A percentile compares a stretch with the other conserved stretches of the same genome.
Evolutionary conservation across 306 rosid species (phyloP).

Genomic region (Acacia confusa): DNA sequence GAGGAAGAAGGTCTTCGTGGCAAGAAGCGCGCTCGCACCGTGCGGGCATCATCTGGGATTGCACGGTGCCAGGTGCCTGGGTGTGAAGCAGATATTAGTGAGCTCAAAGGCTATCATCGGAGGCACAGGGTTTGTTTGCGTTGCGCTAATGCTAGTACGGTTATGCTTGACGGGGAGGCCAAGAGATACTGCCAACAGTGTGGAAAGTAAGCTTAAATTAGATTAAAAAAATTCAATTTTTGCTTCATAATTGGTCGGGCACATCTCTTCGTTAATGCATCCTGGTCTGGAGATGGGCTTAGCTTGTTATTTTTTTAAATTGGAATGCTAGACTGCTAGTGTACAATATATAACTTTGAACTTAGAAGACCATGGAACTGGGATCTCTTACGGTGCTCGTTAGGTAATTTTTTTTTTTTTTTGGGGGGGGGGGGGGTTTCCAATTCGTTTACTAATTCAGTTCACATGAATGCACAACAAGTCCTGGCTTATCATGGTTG

Average conservation of each 20-base stretch:
- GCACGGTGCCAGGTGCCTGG: conserved; percentile 85
- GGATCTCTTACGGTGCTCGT: neutral
- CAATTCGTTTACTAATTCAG: no score
- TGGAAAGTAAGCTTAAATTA: conserved; percentile 67
- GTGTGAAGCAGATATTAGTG: conserved; percentile 75
- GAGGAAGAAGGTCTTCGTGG: conserved; percentile 64
- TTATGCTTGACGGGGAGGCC: conserved; percentile 56
- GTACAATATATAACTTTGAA: neutral
- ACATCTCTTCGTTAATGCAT: neutral
- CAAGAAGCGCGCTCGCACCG: conserved; percentile 63
- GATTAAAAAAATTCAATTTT: neutral
- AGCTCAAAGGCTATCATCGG: conserved; percentile 89
- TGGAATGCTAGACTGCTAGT: neutral
- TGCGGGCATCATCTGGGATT: conserved; percentile 42
- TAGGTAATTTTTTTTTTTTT: no score
- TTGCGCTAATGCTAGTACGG: conserved; percentile 75
- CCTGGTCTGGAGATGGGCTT: neutral
- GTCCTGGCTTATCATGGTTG: neutral
- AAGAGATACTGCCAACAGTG: conserved; percentile 98
- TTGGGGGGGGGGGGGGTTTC: no score
- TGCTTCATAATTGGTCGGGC: neutral
- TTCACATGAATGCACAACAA: neutral
- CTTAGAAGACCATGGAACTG: neutral
- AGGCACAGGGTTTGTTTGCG: conserved; percentile 86
- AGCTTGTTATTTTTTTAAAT: neutral